Conservation (phyloP, 352 stramenopile genomes). For the Halophytophthora batemanensis region DNA sequence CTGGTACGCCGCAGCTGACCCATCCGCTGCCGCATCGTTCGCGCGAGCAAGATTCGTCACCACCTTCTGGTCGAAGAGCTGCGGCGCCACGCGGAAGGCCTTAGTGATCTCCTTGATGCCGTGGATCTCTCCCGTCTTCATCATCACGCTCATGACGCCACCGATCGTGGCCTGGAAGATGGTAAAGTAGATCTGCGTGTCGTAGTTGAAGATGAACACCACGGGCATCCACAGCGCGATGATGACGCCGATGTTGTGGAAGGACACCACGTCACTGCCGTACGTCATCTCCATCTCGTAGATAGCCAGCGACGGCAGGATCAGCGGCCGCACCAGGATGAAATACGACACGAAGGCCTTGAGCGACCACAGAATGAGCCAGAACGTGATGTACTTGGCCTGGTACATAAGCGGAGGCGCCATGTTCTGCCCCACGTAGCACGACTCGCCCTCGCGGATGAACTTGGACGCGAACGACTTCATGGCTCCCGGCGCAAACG, state of each 20-base stretch:
- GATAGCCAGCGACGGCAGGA: slow-evolving; percentile 66
- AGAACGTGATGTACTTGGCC: slow-evolving; percentile 68
- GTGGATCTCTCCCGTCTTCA: slow-evolving; percentile 75
- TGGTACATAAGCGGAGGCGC: slow-evolving; percentile 51
- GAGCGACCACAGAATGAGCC: slow-evolving; percentile 53
- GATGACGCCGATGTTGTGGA: slow-evolving; percentile 73
- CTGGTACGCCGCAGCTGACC: slow-evolving; percentile 66
- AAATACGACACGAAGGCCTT: slow-evolving; percentile 66
- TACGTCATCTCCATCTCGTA: slow-evolving; percentile 74
- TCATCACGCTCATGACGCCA: slow-evolving; percentile 59
- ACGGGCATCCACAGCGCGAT: slow-evolving; percentile 62
- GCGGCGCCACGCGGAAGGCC: slow-evolving; percentile 66
- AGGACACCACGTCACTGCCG: slow-evolving; percentile 61
- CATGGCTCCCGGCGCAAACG: slow-evolving; percentile 51
- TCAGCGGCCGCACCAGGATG: slow-evolving; percentile 56
- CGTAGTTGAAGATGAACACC: slow-evolving; percentile 77
- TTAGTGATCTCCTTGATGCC: slow-evolving; percentile 73
- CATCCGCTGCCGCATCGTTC: slow-evolving; percentile 39
- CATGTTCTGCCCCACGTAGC: slow-evolving; percentile 71
- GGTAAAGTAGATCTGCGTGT: slow-evolving; percentile 80
- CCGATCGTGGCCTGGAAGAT: slow-evolving; percentile 68
- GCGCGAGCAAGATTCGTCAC: slow-evolving; percentile 57
- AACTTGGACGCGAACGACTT: slow-evolving; percentile 66
- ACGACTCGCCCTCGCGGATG: slow-evolving; percentile 65
- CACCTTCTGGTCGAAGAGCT: slow-evolving; percentile 77